Base-by-base conservation (phyloP, 1,284 basidiomycete genomes). In the Cutaneotrichosporon arboriforme region DNA sequence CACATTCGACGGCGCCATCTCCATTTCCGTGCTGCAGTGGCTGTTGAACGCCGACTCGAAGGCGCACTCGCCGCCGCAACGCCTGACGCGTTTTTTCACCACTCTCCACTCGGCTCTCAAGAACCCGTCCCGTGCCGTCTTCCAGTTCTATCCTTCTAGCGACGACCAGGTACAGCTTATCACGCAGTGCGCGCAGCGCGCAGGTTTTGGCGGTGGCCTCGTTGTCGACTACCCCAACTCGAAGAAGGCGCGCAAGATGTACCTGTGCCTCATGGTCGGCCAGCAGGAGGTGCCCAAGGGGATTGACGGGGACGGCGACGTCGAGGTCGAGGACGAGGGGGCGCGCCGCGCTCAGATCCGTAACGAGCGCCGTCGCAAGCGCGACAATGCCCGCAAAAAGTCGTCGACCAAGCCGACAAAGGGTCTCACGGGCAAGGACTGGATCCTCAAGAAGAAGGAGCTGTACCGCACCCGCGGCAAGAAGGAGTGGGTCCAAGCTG, bases 1-100 rank as follows among this genome's bases (percentile, higher is more conserved):
- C 54, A 88, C 88, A 58, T 98, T 98, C 72, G 96, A 99, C 72
- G 96, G 93, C 41, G 92, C 91, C 8, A 98, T 99, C 68, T 96
- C 92, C 68, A 90, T 99, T 69, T 98, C 96, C 18, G 96, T 97
- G 21, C 80, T 99, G 3, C 96, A 99, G 77, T 99, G 96, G 96
- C 81, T 99, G 0, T 82, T 97, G 57, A 99, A 98, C 72, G 94
- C 96, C 37, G 96, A 98, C 74, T 87, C 90, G 23, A 86, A 88
- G 3, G 84, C 90, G 59, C 88, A 91, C 53, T 94, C 92, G 2
- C 96, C 96, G 0, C 88, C 92, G 0, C 87, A 91, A 65, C 88
- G 96, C 40, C 81, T 98, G 33, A 83, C 83, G 22, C 84, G 88
- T 35, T 99, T 99, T 79, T 99, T 99, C 79, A 93, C 90, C 31